Percentiles rank a stretch among this genome's conserved stretches.
phyloP scores from a whole-genome alignment of 164 flowering plant genomes.

The Tinospora cordifolia region DNA sequence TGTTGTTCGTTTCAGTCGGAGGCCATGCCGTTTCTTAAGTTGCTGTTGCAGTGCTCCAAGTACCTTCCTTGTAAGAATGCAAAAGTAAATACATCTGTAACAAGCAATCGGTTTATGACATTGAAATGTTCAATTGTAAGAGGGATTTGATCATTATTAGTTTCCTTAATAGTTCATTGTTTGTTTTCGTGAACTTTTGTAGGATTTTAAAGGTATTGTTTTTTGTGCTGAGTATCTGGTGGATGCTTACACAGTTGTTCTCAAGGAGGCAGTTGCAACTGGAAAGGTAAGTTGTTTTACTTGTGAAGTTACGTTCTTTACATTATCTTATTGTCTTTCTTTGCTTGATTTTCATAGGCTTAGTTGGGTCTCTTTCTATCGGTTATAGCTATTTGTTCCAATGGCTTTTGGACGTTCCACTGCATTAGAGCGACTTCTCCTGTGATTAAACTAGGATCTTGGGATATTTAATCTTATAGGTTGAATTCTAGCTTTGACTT shows the following conservation, averaged over 20 bases:
- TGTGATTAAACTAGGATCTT: not conserved
- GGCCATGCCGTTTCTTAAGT: slow-evolving; percentile 47
- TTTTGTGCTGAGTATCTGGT: slow-evolving; percentile 39
- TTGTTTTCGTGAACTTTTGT: slow-evolving; percentile 18
- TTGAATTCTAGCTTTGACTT: no score
- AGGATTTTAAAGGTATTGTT: slow-evolving; percentile 45
- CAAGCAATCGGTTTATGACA: no score
- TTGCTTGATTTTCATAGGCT: no score
- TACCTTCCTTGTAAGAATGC: slow-evolving; percentile 34
- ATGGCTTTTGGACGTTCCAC: not conserved
- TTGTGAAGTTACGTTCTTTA: not conserved
- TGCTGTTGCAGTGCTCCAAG: slow-evolving; percentile 39
- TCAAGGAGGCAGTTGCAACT: slow-evolving; percentile 36
- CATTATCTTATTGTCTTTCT: no score
- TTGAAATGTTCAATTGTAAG: no score
- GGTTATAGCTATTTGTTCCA: no score
- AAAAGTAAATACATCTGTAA: slow-evolving; percentile 78
- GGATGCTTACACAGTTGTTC: slow-evolving; percentile 50
- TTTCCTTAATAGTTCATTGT: no score
- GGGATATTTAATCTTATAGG: not conserved
- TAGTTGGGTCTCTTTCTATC: no score
- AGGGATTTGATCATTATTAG: no score
- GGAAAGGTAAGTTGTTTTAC: slow-evolving; percentile 42
- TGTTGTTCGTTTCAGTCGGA: slow-evolving; percentile 54
- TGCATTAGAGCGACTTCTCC: not conserved